Percentiles rank a stretch among this genome's conserved stretches.
Conservation (phyloP, 768 basidiomycete genomes). For the Neoboletus subvelutipes region DNA sequence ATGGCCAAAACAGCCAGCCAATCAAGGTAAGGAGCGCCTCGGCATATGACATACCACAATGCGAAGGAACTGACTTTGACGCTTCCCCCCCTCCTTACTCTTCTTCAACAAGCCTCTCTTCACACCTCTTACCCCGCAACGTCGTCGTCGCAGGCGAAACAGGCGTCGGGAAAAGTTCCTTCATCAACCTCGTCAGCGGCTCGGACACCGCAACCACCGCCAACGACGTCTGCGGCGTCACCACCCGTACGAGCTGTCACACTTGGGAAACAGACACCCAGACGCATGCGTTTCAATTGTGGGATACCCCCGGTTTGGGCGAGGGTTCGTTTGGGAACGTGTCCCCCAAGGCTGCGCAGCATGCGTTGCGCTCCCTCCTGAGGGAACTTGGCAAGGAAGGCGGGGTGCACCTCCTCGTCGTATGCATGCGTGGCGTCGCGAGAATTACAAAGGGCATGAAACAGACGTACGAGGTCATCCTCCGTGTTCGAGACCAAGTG, state of each 20-base stretch:
- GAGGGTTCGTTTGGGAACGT: constrained; percentile 26
- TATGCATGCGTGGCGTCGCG: constrained; percentile 25
- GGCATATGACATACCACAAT: neutral
- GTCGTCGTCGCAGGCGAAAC: constrained; percentile 25
- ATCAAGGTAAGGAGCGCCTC: constrained; percentile 6
- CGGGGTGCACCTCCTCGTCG: constrained; percentile 26
- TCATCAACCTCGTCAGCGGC: constrained; percentile 25
- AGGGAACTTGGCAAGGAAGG: constrained; percentile 20
- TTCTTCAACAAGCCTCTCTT: neutral
- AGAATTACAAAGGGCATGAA: constrained; percentile 24
- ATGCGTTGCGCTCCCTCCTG: constrained; percentile 19
- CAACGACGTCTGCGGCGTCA: constrained; percentile 27
- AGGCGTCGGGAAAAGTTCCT: constrained; percentile 28
- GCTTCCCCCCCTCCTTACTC: no score
- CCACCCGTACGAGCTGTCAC: constrained; percentile 10
- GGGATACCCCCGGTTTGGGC: constrained; percentile 26
- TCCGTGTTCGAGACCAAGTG: constrained; percentile 23
- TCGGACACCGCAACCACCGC: constrained; percentile 12
- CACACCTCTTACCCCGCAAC: constrained; percentile 17
- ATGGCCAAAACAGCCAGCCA: constrained; percentile 11
- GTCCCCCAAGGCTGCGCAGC: constrained; percentile 22
- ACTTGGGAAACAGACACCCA: constrained; percentile 21
- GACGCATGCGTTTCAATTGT: constrained; percentile 20
- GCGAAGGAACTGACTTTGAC: neutral
- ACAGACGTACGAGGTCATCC: constrained; percentile 17